Percentiles rank a stretch among this genome's conserved stretches.
These are phyloP conservation scores for Xylaria multiplex DNA, from an alignment of 2,329 filamentous ascomycete genomes.

Conservation along the genomic window DNA sequence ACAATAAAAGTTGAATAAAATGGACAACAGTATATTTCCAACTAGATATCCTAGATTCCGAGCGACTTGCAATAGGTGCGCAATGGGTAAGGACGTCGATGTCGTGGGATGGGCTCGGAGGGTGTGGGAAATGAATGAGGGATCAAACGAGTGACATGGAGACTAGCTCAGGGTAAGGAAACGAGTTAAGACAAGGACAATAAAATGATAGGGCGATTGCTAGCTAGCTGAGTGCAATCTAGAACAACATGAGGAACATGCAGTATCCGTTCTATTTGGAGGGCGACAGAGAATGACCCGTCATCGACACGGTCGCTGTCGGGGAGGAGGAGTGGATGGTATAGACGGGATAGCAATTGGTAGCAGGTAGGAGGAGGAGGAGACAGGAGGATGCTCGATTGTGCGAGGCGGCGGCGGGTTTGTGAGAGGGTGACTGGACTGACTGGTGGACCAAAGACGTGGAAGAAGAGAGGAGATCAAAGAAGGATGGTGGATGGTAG, in stretches of 20 bases:
- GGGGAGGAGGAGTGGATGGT: constrained; percentile 16
- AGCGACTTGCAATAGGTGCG: constrained; percentile 19
- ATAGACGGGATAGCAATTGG: constrained; percentile 17
- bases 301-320: constrained; percentile 29
- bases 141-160: constrained; percentile 58
- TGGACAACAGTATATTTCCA: constrained; percentile 22
- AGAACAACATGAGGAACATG: constrained; percentile 44
- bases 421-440: constrained; percentile 28
- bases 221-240: constrained; percentile 44
- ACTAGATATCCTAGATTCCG: constrained; percentile 2
- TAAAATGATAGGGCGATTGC: constrained; percentile 39
- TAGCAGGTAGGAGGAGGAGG: background rate
- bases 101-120: constrained; percentile 27
- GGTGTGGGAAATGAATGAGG: constrained; percentile 17
- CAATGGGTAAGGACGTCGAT: constrained; percentile 13
- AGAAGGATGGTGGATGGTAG: constrained; percentile 18
- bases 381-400: too few species aligned
- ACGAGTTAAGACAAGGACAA: constrained; percentile 38
- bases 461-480: constrained; percentile 31
- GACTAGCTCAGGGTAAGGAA: constrained; percentile 57
- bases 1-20: constrained; percentile 16
- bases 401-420: constrained; percentile 31
- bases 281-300: constrained; percentile 21
- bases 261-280: constrained; percentile 37
- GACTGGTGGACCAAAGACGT: constrained; percentile 23